These are phyloP conservation scores for Erodium texanum DNA, from an alignment of 441 rosid species.

Conservation along the genomic window DNA sequence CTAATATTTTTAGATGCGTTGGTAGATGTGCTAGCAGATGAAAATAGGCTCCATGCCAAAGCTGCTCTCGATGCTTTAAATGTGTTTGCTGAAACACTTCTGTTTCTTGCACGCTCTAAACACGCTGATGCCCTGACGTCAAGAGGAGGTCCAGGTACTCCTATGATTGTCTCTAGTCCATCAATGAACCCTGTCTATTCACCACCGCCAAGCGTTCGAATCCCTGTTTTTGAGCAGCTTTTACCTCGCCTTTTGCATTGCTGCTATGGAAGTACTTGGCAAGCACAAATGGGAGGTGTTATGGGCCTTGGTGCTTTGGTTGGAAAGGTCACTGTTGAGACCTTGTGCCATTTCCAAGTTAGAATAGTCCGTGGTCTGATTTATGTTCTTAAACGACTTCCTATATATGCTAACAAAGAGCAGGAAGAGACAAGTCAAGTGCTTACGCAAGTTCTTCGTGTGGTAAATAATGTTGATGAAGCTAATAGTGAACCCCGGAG, in stretches of 20 bases:
- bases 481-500: constrained; percentile 85
- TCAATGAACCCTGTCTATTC: constrained; percentile 96
- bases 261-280: constrained; percentile 95
- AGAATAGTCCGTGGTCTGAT: constrained; percentile 77
- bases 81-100: constrained; percentile 79
- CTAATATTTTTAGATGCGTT: constrained; percentile 84
- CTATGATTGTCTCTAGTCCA: constrained; percentile 98
- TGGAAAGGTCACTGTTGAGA: constrained; percentile 96
- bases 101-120: constrained; percentile 82
- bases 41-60: constrained; percentile 80
- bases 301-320: constrained; percentile 95
- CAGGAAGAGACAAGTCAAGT: constrained; percentile 99
- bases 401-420: constrained; percentile 83
- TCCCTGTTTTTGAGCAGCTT: constrained; percentile 97
- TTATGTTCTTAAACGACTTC: constrained; percentile 90
- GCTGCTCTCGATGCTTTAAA: constrained; percentile 81
- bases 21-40: constrained; percentile 88
- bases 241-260: constrained; percentile 92
- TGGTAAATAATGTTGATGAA: constrained; percentile 94
- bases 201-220: constrained; percentile 78
- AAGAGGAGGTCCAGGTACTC: constrained; percentile 66
- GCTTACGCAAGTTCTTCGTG: constrained; percentile 91
- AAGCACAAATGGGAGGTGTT: constrained; percentile 98
- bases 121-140: constrained; percentile 73
- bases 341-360: constrained; percentile 79